Evolutionary conservation across 2,329 filamentous ascomycete species (phyloP).

Genomic region (Fusarium anthophilum): DNA sequence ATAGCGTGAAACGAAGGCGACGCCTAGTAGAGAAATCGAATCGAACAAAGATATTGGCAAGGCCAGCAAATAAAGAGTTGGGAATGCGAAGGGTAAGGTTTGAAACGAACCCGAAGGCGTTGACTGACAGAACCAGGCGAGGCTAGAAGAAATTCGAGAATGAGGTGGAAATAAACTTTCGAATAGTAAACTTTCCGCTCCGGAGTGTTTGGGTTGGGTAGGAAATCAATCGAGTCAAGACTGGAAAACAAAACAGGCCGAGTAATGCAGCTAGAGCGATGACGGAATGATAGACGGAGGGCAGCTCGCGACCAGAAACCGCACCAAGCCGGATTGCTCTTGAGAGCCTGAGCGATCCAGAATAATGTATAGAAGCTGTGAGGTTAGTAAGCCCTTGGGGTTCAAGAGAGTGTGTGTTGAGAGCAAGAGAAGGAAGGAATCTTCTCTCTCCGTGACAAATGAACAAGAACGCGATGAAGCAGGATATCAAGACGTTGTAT

Average conservation of each 20-base stretch:
- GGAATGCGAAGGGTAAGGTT: slow-evolving; percentile 8
- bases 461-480: slow-evolving; percentile 23
- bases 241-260: slow-evolving; percentile 1
- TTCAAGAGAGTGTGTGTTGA: slow-evolving; percentile 12
- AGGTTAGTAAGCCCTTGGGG: slow-evolving; percentile 23
- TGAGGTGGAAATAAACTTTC: slow-evolving; percentile 26
- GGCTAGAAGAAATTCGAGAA: slow-evolving; percentile 4
- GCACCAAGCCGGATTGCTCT: slow-evolving; percentile 3
- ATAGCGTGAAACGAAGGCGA: slow-evolving; percentile 18
- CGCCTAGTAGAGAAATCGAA: slow-evolving; percentile 14
- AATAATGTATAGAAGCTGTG: slow-evolving; percentile 3
- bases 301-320: slow-evolving; percentile 1
- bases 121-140: slow-evolving; percentile 10
- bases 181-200: background rate
- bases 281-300: slow-evolving; percentile 16
- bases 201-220: background rate
- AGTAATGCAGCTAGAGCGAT: slow-evolving; percentile 6
- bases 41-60: background rate
- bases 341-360: background rate
- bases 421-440: slow-evolving; percentile 19
- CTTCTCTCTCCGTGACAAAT: slow-evolving; percentile 28
- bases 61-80: slow-evolving; percentile 25
- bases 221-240: slow-evolving; percentile 1
- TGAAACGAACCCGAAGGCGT: slow-evolving; percentile 21
- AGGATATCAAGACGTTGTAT: slow-evolving; percentile 41